Evolutionary conservation across 176 grass and related monocot genomes (phyloP).

Genomic region (Rhynchospora pubera): DNA sequence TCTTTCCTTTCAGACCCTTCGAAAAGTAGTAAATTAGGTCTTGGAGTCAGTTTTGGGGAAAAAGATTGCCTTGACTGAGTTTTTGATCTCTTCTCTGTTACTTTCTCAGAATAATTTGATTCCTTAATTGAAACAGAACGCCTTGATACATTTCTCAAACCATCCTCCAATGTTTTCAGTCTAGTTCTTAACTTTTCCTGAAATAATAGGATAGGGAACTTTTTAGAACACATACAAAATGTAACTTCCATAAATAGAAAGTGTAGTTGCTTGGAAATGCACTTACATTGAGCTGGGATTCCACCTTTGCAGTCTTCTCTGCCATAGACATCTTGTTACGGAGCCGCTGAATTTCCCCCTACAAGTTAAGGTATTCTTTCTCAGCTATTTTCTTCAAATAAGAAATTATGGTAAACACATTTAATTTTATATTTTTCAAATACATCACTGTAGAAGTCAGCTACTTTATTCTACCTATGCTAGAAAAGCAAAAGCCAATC

Average conservation of each 20-base stretch:
- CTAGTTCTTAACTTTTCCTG: slow-evolving; percentile 79
- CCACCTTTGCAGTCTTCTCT: slow-evolving; percentile 71
- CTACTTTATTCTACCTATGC: neutral
- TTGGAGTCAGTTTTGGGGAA: slow-evolving; percentile 36
- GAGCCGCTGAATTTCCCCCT: slow-evolving; percentile 76
- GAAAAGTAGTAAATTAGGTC: slow-evolving; percentile 27
- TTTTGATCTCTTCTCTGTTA: slow-evolving; percentile 33
- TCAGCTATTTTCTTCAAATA: neutral
- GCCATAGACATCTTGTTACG: slow-evolving; percentile 54
- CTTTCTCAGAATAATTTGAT: slow-evolving; percentile 34
- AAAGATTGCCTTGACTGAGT: slow-evolving; percentile 42
- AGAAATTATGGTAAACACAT: neutral
- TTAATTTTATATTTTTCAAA: neutral
- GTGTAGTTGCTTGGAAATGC: neutral
- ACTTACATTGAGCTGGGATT: slow-evolving; percentile 69
- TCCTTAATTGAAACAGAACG: slow-evolving; percentile 25
- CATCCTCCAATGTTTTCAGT: slow-evolving; percentile 63
- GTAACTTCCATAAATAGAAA: slow-evolving; percentile 5
- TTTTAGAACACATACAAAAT: neutral
- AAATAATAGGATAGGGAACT: slow-evolving; percentile 9
- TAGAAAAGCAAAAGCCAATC: neutral
- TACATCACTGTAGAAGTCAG: neutral
- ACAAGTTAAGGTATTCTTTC: neutral
- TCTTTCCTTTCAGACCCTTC: slow-evolving; percentile 34
- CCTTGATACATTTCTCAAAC: slow-evolving; percentile 36